Conservation (phyloP, 805 yeast genomes). For the Candida sakaeoensis region DNA sequence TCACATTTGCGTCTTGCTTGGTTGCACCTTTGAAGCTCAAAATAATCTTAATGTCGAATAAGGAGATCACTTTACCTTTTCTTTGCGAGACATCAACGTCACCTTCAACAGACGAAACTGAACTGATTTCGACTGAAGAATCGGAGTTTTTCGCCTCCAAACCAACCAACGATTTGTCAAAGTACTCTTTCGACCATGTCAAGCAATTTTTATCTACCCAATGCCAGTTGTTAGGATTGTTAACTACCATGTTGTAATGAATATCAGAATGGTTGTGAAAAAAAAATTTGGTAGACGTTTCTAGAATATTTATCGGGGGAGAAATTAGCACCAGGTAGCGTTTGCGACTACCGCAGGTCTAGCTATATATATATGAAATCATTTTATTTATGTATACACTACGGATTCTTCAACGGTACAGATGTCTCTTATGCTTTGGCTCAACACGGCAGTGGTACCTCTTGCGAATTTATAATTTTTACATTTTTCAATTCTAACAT, state of each 20-base stretch:
- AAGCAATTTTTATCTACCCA: conserved; percentile 99
- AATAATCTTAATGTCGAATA: conserved; percentile 75
- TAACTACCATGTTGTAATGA: conserved; percentile 86
- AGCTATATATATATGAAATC: neutral
- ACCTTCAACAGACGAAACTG: conserved; percentile 71
- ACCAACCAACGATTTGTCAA: conserved; percentile 57
- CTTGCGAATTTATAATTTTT: conserved; percentile 80
- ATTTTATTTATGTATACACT: conserved; percentile 18
- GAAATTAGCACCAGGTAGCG: neutral
- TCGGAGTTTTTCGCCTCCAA: conserved; percentile 34
- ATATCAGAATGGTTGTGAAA: neutral
- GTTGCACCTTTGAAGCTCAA: conserved; percentile 52
- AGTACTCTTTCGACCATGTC: conserved; percentile 82
- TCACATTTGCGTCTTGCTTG: conserved; percentile 35
- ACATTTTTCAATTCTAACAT: conserved; percentile 77
- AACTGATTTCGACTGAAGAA: conserved; percentile 32
- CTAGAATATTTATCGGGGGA: neutral
- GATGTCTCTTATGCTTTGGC: conserved; percentile 59
- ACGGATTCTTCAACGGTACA: conserved; percentile 69
- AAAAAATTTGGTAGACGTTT: conserved; percentile 1
- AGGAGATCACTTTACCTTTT: conserved; percentile 90
- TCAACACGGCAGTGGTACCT: conserved; percentile 90
- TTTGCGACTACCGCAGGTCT: too few species aligned
- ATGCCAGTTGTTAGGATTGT: conserved; percentile 99
- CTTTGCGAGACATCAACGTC: conserved; percentile 97